Evolutionary conservation across 2,329 filamentous ascomycete species (phyloP), one percentile per base, ranked within the genome.

Genomic region (Venturia aucupariae): DNA sequence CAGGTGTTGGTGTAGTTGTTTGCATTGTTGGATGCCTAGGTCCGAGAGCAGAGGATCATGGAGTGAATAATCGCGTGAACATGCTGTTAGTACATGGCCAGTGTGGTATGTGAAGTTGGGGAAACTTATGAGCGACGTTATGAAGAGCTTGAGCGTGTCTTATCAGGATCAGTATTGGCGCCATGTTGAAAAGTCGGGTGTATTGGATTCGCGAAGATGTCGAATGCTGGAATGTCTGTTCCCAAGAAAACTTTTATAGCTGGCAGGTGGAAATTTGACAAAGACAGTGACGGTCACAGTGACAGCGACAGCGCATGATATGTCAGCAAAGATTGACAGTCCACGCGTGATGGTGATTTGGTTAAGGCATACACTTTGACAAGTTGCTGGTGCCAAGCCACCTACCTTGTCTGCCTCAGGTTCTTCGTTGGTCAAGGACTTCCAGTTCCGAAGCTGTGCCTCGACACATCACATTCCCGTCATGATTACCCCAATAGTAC

Each of bases 101-200:
- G 17, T 32, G 22, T 27, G 61, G 38, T 24, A 17, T 27, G 54
- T 30, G 64, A 38, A 5, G 46, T 27, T 10, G 22, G 65, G 32
- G 17, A 63, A 46, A 71, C 70, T 66, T 72, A 69, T 70, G 69
- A 27, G 74, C 72, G 10, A 75, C 74, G 64, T 79, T 79, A 68
- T 79, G 77, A n/a, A 75, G 68, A 1, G 77, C 78, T 66, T 79
- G 74, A 2, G 76, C 78, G 66, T 79, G 78, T 65, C 78, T 73
- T 65, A 80, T 78, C 19, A 80, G 73, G 48, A 80, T 72, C 5
- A 80, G 67, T 10, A 74, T 79, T n/a, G 78, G 78, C 51, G 78
- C 70, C 78, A 78, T 77, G 30, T 57, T 65, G 39, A 19, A 17
- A 13, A 35, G 7, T 32, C 2, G 27, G 30, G 5, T 8, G 4